Base-by-base conservation (phyloP, 148 eudicot species). In the Chenopodium berlandieri region DNA sequence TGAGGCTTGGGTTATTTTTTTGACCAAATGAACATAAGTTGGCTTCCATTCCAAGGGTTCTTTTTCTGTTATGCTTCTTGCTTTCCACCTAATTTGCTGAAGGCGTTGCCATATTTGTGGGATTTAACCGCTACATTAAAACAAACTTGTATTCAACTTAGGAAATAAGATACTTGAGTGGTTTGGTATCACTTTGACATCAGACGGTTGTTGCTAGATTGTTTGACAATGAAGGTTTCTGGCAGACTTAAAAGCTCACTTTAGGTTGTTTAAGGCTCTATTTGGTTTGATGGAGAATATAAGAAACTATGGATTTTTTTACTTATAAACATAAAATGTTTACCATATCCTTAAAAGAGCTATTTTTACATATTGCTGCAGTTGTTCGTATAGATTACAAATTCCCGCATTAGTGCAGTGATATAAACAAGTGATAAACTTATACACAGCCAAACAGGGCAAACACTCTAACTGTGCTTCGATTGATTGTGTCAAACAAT, bases 21-120 rank as follows among this genome's bases (percentile, higher is more conserved):
- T 80, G 79, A 83, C 74, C 67, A 80, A 71, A 64, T 80, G 83
- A 14, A 37, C 46, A 76, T 84, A 13, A 77, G 80, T 80, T 84
- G 73, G 75, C 84, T 84, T 81, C 68, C 34, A 74, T 66, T 81
- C 14, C 32, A 84, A 84, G 81, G 78, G 63, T 80, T 63, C 76
- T 32, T 76, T 76, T 80, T 80, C 74, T 84, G 80, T 63, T 80
- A 34, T 84, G 71, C 47, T 80, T 68, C 71, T 47, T 71, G 78
- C 69, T 19, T 81, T 75, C 71, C 69, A 80, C 83, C 86, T 81
- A 84, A 78, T 73, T 50, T 75, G 75, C 63, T 76, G 75, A 75
- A 60, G 77, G 80, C 76, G 78, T 76, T 56, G 68, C 23, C 31
- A 44, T 75, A 32, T 70, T 31, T 71, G 71, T 60, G 77, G 50